Percentiles rank a stretch among this genome's conserved stretches.
Evolutionary conservation across 495 filamentous ascomycete species (phyloP).

Genomic region (Neurospora sp.): DNA sequence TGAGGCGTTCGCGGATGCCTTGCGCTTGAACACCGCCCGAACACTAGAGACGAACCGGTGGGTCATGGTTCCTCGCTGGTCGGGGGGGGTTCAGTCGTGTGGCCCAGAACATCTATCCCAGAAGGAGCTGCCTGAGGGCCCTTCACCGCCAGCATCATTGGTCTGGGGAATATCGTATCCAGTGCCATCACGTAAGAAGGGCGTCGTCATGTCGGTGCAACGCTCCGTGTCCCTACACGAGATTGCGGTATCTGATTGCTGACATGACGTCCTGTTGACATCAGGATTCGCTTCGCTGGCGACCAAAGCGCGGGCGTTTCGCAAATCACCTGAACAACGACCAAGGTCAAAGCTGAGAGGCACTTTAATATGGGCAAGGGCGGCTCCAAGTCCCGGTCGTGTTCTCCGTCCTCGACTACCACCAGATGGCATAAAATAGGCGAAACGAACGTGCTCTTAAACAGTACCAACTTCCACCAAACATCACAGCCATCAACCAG

Average conservation of each 20-base stretch:
- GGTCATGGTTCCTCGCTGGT: not conserved
- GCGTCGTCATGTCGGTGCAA: not conserved
- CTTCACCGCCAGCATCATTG: not conserved
- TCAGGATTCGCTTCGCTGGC: not conserved
- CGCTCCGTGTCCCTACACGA: not conserved
- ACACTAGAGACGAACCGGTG: not conserved
- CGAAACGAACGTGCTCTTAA: too few relatives aligned
- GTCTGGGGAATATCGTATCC: not conserved
- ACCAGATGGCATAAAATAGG: not conserved
- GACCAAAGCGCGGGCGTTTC: not conserved
- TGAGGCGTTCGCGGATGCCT: not conserved
- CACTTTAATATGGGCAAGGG: not conserved
- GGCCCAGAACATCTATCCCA: not conserved
- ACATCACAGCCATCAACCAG: not conserved
- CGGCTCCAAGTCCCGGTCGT: not conserved
- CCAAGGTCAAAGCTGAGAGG: not conserved
- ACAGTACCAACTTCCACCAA: not conserved
- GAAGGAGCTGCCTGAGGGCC: not conserved
- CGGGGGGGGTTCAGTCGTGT: not conserved
- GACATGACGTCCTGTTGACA: not conserved
- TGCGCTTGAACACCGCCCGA: not conserved
- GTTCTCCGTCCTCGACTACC: not conserved
- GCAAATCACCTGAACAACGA: not conserved
- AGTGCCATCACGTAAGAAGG: not conserved
- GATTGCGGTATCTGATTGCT: not conserved